These are phyloP conservation scores for Athelia sp. DNA, from an alignment of 1,284 basidiomycete genomes.

Conservation along the genomic window DNA sequence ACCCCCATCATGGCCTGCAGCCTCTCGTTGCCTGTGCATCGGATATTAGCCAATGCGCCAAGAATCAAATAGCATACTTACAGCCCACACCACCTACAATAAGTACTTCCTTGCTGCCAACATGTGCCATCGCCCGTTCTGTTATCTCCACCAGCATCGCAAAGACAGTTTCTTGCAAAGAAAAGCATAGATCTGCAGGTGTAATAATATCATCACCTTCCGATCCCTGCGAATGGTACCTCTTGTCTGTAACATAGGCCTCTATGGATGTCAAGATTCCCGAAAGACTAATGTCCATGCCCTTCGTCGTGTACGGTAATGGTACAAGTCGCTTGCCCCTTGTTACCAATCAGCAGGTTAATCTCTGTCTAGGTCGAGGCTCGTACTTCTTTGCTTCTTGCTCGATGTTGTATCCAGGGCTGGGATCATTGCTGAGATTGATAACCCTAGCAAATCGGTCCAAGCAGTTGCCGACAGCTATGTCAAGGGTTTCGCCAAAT, in stretches of 20 bases:
- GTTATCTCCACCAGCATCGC: conserved; percentile 99
- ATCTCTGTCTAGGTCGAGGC: conserved; percentile 2
- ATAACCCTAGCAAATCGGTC: conserved; percentile 98
- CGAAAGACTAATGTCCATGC: conserved; percentile 96
- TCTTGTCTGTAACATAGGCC: conserved; percentile 80
- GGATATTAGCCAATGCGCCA: neutral
- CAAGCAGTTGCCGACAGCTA: conserved; percentile 97
- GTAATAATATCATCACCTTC: conserved; percentile 72
- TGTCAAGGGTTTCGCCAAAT: conserved; percentile 98
- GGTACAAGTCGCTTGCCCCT: conserved; percentile 74
- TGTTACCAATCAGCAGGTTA: conserved; percentile 4
- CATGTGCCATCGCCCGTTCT: conserved; percentile 98
- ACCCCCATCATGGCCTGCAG: conserved; percentile 99
- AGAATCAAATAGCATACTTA: conserved; percentile 37
- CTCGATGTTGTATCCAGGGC: conserved; percentile 98
- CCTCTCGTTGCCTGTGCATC: conserved; percentile 74
- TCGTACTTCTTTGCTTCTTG: conserved; percentile 85
- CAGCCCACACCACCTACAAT: conserved; percentile 99
- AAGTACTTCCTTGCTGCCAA: conserved; percentile 92
- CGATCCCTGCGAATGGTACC: conserved; percentile 48
- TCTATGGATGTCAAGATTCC: conserved; percentile 90
- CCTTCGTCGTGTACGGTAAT: conserved; percentile 96
- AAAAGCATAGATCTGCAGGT: conserved; percentile 93
- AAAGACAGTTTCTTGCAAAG: conserved; percentile 95
- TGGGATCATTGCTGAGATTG: conserved; percentile 92